A percentile compares a stretch with the other conserved stretches of the same genome.
Evolutionary conservation across 805 yeast species (phyloP).

Genomic region (Lipomyces sp.): DNA sequence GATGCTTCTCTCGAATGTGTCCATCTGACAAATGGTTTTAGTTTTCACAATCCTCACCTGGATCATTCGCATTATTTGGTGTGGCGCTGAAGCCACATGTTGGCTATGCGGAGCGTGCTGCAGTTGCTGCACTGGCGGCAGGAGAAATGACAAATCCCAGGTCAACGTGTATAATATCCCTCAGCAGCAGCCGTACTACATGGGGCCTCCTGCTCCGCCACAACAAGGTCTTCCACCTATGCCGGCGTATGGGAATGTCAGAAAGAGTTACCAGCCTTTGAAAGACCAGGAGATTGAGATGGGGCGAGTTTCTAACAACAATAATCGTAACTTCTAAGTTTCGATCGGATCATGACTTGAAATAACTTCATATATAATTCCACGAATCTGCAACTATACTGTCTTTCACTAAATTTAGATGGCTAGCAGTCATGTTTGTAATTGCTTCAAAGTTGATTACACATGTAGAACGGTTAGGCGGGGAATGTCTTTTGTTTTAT

Average conservation of each 20-base stretch:
- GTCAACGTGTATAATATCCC: constrained; percentile 16
- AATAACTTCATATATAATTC: not conserved
- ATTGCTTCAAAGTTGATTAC: not conserved
- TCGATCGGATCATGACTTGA: not conserved
- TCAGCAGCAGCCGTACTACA: constrained; percentile 28
- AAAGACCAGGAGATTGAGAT: constrained; percentile 28
- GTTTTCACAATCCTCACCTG: constrained; percentile 24
- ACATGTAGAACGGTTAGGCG: not conserved
- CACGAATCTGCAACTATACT: not conserved
- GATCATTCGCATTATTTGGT: constrained; percentile 27
- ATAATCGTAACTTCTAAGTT: not conserved
- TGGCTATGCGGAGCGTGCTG: constrained; percentile 28
- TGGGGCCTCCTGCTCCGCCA: constrained; percentile 27
- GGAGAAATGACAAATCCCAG: constrained; percentile 10
- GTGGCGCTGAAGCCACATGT: constrained; percentile 31
- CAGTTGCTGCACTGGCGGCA: constrained; percentile 16
- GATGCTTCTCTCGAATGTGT: not conserved
- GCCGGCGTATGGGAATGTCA: constrained; percentile 5
- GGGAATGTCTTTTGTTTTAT: not conserved
- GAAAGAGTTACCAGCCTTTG: constrained; percentile 15
- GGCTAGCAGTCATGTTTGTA: not conserved
- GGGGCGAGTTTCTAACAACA: constrained; percentile 21
- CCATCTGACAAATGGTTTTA: not conserved
- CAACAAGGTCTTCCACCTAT: constrained; percentile 11
- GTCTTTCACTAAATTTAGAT: not conserved